Base-by-base conservation (phyloP, 495 filamentous ascomycete genomes). In the Friedmanniomyces simplex region DNA sequence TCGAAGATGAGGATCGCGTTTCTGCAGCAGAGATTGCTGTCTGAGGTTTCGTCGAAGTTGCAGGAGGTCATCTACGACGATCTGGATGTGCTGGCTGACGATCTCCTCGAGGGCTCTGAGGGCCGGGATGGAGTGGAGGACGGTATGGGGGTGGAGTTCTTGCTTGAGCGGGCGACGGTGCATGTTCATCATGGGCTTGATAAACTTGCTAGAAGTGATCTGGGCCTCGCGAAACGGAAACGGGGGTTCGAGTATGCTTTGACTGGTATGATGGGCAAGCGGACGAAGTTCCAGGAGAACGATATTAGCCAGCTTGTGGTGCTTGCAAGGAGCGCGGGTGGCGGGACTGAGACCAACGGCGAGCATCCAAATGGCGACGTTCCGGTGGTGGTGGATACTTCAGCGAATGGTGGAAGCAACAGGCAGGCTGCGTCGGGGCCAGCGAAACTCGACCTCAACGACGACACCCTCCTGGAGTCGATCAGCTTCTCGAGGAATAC, bases 251-350 rank as follows among this genome's bases (percentile, higher is more conserved):
- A 83, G 36, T 98, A 93, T 71, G 86, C 83, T 0, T 68, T 99
- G 54, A 91, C 89, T 1, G 93, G 94, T 14, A 80, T 83, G 21
- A 62, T 96, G 62, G 93, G 90, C 43, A 97, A 96, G 72, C 76
- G 93, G 55, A 99, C 93, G 1, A 89, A 84, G 66, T 99, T 87
- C 66, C 93, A 99, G 70, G 79, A 93, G 58, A 87, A 84, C 21
- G 89, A 89, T 64, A 84, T 83, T 62, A 95, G 87, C 63, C 93
- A 97, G 69, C 76, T 99, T 14, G 87, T 99, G 1, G 89, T 99
- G 11, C 70, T 97, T 36, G 93, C 94, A 0, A 87, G 82, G 68
- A 96, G 90, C 67, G 11, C 48, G 36, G 42, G 58, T 1, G 34
- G 18, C 28, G 28, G 10, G 28, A 32, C 3, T 10, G 10, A 32